These are phyloP conservation scores for Zasmidium cellare DNA, from an alignment of 2,329 filamentous ascomycete genomes.

Conservation along the genomic window DNA sequence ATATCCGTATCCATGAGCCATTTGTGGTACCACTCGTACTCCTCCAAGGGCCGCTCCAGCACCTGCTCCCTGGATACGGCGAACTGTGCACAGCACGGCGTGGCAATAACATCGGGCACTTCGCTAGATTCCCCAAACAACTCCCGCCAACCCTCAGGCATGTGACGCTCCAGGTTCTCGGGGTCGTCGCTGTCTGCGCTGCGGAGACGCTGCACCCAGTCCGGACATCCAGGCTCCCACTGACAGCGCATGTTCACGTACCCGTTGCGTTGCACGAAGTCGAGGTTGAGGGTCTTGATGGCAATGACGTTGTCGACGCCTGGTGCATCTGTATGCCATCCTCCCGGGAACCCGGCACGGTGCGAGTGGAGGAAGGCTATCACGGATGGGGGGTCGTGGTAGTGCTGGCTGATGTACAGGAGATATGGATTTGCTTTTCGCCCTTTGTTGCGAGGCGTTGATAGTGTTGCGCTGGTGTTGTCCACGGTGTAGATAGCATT, in stretches of 20 bases:
- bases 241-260: slow-evolving; percentile 22
- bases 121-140: slow-evolving; percentile 16
- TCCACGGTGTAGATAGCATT: neutral
- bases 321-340: slow-evolving; percentile 18
- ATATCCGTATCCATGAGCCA: slow-evolving; percentile 15
- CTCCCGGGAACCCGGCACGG: slow-evolving; percentile 3
- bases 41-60: slow-evolving; percentile 10
- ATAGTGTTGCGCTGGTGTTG: slow-evolving; percentile 39
- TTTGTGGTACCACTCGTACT: slow-evolving; percentile 13
- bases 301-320: slow-evolving; percentile 15
- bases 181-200: slow-evolving; percentile 14
- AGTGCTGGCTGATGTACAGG: slow-evolving; percentile 61
- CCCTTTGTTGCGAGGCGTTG: slow-evolving; percentile 58
- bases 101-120: slow-evolving; percentile 15
- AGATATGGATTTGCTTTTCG: slow-evolving; percentile 64
- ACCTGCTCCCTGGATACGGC: slow-evolving; percentile 15
- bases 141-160: slow-evolving; percentile 11
- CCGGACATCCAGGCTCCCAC: slow-evolving; percentile 15
- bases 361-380: slow-evolving; percentile 60
- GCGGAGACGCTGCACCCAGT: slow-evolving; percentile 10
- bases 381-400: slow-evolving; percentile 59
- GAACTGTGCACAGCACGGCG: slow-evolving; percentile 23
- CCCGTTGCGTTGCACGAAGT: slow-evolving; percentile 5
- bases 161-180: slow-evolving; percentile 16
- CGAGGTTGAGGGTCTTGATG: slow-evolving; percentile 14